These are phyloP conservation scores for Plantago elongata DNA, from an alignment of 257 asterid species.

Conservation along the genomic window DNA sequence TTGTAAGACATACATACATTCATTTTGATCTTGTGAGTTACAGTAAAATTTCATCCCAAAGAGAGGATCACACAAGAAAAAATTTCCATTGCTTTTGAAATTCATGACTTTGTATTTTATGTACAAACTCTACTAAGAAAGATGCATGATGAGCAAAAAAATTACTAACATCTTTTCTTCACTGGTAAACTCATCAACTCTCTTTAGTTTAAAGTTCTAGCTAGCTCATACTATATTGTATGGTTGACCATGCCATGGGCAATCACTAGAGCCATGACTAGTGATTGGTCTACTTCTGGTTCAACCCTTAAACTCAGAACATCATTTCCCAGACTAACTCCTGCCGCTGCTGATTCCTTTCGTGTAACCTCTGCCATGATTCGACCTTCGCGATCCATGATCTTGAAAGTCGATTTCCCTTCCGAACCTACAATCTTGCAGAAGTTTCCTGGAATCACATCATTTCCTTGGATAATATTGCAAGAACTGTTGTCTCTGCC, in stretches of 20 bases:
- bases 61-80: no score
- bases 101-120: no score
- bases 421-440: constrained; percentile 34
- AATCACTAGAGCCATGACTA: constrained; percentile 66
- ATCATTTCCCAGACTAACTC: constrained; percentile 67
- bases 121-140: no score
- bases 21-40: no score
- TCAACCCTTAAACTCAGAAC: constrained; percentile 61
- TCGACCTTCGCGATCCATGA: constrained; percentile 39
- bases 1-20: no score
- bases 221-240: constrained; percentile 25
- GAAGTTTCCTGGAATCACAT: constrained; percentile 23
- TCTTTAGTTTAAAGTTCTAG: neutral
- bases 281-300: constrained; percentile 51
- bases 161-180: no score
- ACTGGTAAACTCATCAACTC: no score
- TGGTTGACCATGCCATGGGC: constrained; percentile 56
- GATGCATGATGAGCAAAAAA: no score
- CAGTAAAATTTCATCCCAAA: no score
- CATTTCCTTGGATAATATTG: constrained; percentile 32
- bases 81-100: no score
- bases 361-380: constrained; percentile 56
- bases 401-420: constrained; percentile 46
- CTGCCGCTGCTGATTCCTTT: constrained; percentile 51
- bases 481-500: constrained; percentile 27